Evolutionary conservation across 2,329 filamentous ascomycete species (phyloP).

Genomic region (Aspergillus neotritici): DNA sequence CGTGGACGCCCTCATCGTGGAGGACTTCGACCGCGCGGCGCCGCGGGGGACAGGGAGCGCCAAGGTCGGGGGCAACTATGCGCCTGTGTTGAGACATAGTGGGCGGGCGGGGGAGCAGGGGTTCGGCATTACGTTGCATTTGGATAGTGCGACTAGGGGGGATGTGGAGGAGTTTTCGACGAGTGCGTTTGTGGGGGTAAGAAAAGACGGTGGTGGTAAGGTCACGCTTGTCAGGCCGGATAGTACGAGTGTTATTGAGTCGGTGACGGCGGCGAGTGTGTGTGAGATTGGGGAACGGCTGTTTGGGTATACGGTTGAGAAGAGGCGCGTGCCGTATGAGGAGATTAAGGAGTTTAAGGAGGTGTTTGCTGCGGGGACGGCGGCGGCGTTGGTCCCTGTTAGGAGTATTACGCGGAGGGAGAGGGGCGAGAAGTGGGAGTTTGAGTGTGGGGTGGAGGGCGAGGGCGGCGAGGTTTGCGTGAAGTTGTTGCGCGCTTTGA

Average conservation of each 20-base stretch:
- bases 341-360: constrained; percentile 63
- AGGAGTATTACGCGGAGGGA: constrained; percentile 75
- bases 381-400: constrained; percentile 85
- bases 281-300: constrained; percentile 63
- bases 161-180: constrained; percentile 97
- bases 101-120: constrained; percentile 73
- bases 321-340: constrained; percentile 56
- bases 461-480: constrained; percentile 56
- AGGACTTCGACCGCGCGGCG: constrained; percentile 90
- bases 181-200: constrained; percentile 81
- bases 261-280: constrained; percentile 74
- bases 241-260: constrained; percentile 80
- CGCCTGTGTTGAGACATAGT: constrained; percentile 81
- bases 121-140: constrained; percentile 88
- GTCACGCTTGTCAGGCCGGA: constrained; percentile 80
- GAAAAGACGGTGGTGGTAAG: constrained; percentile 50
- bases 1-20: constrained; percentile 80
- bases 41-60: constrained; percentile 83
- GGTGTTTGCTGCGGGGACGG: constrained; percentile 87
- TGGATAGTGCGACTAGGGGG: constrained; percentile 76
- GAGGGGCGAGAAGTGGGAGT: constrained; percentile 51
- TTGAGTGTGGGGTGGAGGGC: constrained; percentile 40
- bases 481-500: constrained; percentile 67
- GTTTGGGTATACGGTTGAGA: constrained; percentile 81
- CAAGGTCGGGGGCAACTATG: constrained; percentile 96